These are phyloP conservation scores for Priceomyces melissophilus DNA, from an alignment of 805 yeast species.

Conservation along the genomic window DNA sequence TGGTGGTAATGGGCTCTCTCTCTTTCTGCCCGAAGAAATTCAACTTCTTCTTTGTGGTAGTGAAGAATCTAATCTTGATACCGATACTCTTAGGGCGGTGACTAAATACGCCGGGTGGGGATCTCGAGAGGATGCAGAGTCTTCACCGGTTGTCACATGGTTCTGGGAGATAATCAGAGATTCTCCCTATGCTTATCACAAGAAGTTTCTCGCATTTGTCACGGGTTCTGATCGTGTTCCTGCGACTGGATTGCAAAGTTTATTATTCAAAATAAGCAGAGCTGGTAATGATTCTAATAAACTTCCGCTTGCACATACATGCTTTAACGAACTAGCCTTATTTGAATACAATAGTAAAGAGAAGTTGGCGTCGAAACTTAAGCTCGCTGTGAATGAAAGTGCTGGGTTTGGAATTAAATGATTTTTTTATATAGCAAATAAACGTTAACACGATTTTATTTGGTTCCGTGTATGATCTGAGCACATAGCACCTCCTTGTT, in stretches of 20 bases:
- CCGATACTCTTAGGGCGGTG: constrained; percentile 61
- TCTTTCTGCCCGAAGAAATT: constrained; percentile 80
- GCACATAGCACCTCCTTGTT: no score
- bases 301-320: constrained; percentile 87
- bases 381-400: constrained; percentile 70
- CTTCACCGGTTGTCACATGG: constrained; percentile 58
- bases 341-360: constrained; percentile 58
- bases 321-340: constrained; percentile 85
- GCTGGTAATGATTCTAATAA: constrained; percentile 38
- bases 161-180: constrained; percentile 78
- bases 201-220: constrained; percentile 65
- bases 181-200: constrained; percentile 47
- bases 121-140: constrained; percentile 31
- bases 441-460: no score
- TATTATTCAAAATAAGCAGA: constrained; percentile 68
- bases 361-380: constrained; percentile 56
- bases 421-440: background rate
- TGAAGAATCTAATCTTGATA: constrained; percentile 62
- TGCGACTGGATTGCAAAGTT: constrained; percentile 81
- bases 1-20: constrained; percentile 74
- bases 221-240: constrained; percentile 93
- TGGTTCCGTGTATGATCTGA: no score
- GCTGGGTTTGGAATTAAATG: constrained; percentile 83
- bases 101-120: constrained; percentile 73
- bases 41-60: constrained; percentile 77